phyloP scores from a whole-genome alignment of 768 basidiomycete genomes.

The Lentinus tigrinus region DNA sequence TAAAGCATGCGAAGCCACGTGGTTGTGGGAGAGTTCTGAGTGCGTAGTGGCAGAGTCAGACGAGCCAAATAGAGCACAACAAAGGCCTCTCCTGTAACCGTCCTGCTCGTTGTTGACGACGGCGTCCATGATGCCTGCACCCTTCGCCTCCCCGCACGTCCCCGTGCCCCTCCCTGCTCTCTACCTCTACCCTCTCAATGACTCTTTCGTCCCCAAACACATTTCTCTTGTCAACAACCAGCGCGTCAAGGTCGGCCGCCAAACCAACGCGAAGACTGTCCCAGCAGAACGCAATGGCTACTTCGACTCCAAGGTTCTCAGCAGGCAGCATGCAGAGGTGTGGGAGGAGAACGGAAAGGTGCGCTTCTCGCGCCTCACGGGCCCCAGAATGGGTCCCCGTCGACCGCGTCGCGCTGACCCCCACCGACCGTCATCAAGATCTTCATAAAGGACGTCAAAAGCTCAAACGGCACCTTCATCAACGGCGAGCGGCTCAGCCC shows the following conservation, averaged over 20 bases:
- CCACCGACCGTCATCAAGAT: slow-evolving; percentile 51
- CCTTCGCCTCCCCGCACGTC: slow-evolving; percentile 23
- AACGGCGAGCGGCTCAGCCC: slow-evolving; percentile 89
- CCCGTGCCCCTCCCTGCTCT: slow-evolving; percentile 33
- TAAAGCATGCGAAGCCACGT: slow-evolving; percentile 9
- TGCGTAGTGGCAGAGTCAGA: slow-evolving; percentile 8
- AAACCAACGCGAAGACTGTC: slow-evolving; percentile 93
- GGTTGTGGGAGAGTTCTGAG: slow-evolving; percentile 6
- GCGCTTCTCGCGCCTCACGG: slow-evolving; percentile 17
- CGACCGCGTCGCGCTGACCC: slow-evolving; percentile 8
- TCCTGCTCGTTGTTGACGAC: slow-evolving; percentile 25
- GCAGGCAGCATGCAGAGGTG: slow-evolving; percentile 95
- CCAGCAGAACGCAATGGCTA: slow-evolving; percentile 93
- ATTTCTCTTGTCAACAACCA: slow-evolving; percentile 70
- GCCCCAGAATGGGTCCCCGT: background rate
- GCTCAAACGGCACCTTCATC: slow-evolving; percentile 97
- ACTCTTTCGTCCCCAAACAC: slow-evolving; percentile 93
- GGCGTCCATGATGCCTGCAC: slow-evolving; percentile 31
- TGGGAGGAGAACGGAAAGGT: slow-evolving; percentile 94
- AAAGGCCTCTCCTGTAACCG: slow-evolving; percentile 16
- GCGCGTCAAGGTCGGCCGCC: slow-evolving; percentile 89
- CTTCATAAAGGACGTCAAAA: slow-evolving; percentile 97
- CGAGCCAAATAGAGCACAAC: slow-evolving; percentile 19
- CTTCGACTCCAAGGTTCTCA: slow-evolving; percentile 95
- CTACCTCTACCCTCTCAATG: slow-evolving; percentile 84